phyloP scores from a whole-genome alignment of 331 rosid species.

The Dryas integrifolia region DNA sequence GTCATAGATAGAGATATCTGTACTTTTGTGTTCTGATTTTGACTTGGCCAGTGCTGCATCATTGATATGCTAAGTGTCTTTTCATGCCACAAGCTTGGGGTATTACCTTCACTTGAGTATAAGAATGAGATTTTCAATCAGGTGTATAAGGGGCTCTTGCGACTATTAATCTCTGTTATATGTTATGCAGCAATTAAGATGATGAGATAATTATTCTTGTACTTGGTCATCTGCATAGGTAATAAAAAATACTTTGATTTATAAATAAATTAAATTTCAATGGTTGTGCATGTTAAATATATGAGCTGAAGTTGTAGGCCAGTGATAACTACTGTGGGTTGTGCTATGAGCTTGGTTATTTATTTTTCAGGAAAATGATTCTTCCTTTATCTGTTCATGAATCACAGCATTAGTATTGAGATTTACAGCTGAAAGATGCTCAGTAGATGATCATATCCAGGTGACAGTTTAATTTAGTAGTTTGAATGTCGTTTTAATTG shows the following conservation, averaged over 20 bases:
- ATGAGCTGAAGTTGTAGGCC: neutral
- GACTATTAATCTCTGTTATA: neutral
- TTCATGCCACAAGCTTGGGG: neutral
- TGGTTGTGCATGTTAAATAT: neutral
- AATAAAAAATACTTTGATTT: neutral
- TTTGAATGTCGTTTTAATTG: neutral
- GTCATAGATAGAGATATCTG: conserved; percentile 24
- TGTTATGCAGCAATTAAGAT: neutral
- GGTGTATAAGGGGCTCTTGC: conserved; percentile 2
- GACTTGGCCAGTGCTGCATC: conserved; percentile 13
- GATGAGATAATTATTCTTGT: conserved; percentile 15
- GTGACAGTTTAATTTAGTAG: neutral
- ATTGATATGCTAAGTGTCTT: neutral
- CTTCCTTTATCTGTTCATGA: neutral
- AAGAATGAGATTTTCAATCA: neutral
- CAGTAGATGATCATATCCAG: neutral
- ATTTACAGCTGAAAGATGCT: neutral
- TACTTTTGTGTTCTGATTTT: conserved; percentile 9
- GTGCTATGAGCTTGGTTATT: neutral
- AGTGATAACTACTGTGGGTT: neutral
- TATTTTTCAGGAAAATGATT: neutral
- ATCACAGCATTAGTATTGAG: neutral
- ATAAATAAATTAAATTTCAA: neutral
- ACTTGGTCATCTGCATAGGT: neutral
- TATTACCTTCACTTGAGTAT: neutral